Evolutionary conservation across 805 yeast genomes (phyloP).

Genomic region (Teunomyces gatunensis): DNA sequence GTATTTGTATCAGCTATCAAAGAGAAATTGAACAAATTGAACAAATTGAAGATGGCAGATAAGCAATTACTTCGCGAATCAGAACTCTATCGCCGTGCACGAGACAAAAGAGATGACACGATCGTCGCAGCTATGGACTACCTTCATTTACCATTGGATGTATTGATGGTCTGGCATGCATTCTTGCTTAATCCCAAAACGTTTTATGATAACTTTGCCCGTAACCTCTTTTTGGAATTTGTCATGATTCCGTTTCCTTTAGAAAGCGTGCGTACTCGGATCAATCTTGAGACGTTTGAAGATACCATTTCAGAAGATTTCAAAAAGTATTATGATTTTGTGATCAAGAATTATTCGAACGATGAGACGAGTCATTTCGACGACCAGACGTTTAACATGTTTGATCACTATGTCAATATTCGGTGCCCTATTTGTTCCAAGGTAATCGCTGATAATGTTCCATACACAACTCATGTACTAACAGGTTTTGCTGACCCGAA

Average conservation of each 20-base stretch:
- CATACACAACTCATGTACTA: conserved; percentile 7
- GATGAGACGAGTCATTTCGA: neutral
- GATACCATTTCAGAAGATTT: neutral
- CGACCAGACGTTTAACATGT: neutral
- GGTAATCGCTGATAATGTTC: conserved; percentile 7
- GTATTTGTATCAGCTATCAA: conserved; percentile 16
- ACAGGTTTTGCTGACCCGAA: conserved; percentile 15
- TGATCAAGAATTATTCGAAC: neutral
- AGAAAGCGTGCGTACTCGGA: too few relatives aligned
- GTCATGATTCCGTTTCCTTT: conserved; percentile 18
- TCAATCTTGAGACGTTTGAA: conserved; percentile 10
- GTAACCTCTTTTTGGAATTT: conserved; percentile 15
- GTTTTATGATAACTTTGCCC: conserved; percentile 13
- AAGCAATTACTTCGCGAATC: conserved; percentile 7
- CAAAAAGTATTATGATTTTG: neutral
- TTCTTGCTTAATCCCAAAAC: conserved; percentile 19
- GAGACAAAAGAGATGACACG: neutral
- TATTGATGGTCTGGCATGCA: conserved; percentile 23
- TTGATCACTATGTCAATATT: conserved; percentile 8
- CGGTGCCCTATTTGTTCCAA: conserved; percentile 14
- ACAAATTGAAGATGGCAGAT: too few relatives aligned
- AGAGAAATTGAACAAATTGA: too few relatives aligned
- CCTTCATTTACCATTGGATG: conserved; percentile 21
- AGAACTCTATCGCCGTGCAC: neutral
- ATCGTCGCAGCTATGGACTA: too few relatives aligned